These are phyloP conservation scores for Paramecium biaurelia DNA, from an alignment of 73 alveolate species.

Conservation along the genomic window DNA sequence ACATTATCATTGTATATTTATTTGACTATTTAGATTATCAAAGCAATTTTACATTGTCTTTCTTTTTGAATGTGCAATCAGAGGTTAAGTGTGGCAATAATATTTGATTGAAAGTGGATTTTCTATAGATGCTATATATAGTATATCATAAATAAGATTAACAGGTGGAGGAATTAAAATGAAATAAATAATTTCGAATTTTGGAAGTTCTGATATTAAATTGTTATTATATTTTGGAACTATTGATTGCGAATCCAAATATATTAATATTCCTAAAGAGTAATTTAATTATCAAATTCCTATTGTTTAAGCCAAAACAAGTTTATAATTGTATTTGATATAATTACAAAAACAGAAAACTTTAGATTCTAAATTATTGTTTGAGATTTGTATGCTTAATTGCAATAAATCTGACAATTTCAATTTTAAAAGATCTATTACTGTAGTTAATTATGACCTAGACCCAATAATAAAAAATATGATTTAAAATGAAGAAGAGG, in stretches of 20 bases:
- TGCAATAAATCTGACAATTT: not conserved
- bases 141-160: not conserved
- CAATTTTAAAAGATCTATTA: not conserved
- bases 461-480: not conserved
- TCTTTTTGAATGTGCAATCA: not conserved
- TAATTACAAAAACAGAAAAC: not conserved
- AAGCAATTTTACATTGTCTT: not conserved
- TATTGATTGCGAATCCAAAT: not conserved
- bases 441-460: not conserved
- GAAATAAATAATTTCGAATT: not conserved
- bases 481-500: not conserved
- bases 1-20: not conserved
- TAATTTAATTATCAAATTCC: not conserved
- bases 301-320: not conserved
- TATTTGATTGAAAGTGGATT: not conserved
- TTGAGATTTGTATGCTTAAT: not conserved
- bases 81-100: not conserved
- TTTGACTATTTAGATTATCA: not conserved
- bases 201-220: not conserved
- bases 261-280: not conserved
- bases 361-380: not conserved
- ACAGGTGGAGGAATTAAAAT: not conserved
- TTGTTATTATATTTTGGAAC: not conserved
- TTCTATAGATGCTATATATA: not conserved
- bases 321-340: not conserved